Evolutionary conservation across 805 yeast species (phyloP), one percentile per base, ranked within the genome.

Genomic region (Candida wancherniae): DNA sequence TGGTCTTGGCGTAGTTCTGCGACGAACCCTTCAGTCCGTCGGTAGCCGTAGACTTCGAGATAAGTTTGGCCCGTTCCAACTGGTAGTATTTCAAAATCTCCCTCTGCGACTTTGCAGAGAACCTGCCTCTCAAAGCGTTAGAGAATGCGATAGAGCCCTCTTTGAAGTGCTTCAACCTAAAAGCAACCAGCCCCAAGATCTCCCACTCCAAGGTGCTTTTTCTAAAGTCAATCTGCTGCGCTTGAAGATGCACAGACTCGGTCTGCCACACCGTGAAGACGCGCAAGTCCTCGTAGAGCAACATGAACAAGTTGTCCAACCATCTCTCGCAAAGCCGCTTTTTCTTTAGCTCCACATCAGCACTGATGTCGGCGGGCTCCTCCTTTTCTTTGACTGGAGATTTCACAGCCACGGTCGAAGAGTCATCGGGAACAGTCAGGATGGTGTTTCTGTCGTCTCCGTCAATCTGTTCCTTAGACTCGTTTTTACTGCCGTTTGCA

Each of bases 251-350:
- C 40, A 87, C 74, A 44, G 73, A 72, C 54, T 92, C 96, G 0
- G 95, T 87, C 54, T 87, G 88, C 92, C 95, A 90, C 70, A 85
- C 73, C 1, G 96, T 86, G 54, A 84, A 90, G 1, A 84, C 77
- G 49, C 83, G 69, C 47, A 84, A 67, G 51, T 84, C 94, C 46
- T 79, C 85, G 47, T 78, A 79, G 21, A 79, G 55, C 6, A 78
- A 50, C 83, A 79, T 76, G 51, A 79, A 79, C 37, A 79, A 55
- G 49, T 77, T 77, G 55, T 79, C 86, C 37, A 79, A 62, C 86
- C 86, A 79, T 48, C 84, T 67, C 51, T 79, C 85, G 60, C 86
- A 79, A 24, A 79, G 62, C 49, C 84, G 58, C 47, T 79, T 79
- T 51, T 73, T 70, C 45, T 71, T 77, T 53, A 80, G 73, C 15